Base-by-base conservation (phyloP, 129 eudicot species). In the Ambrosia trifida region DNA sequence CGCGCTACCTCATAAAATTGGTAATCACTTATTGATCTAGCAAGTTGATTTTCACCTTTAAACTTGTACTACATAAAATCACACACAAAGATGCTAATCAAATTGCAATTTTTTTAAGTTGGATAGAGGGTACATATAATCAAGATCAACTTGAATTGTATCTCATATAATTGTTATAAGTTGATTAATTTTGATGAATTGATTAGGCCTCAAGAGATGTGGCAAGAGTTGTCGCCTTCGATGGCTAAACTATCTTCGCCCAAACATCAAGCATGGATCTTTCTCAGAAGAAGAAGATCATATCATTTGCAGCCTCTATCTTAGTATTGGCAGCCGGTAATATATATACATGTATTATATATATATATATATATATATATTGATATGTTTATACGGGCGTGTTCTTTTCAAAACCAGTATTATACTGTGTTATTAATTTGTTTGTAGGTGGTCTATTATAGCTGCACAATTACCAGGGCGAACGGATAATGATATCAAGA, bases 221-320 rank as follows among this genome's bases (percentile, higher is more conserved):
- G 97, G 97, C 41, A 91, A 91, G 82, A 91, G 97, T 78, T 91
- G 97, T 67, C 81, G 97, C 44, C 96, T 91, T 45, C 75, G 97
- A 63, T 91, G 97, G 97, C 45, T 91, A 75, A 91, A 91, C 68
- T 91, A 91, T 84, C 97, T 91, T 17, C 81, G 97, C 41, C 97
- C 97, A 38, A 91, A 91, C 70, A 84, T 91, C 81, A 91, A 88
- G 71, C 97, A 91, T 72, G 97, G 97, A 68, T 93, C 87, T 7
- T 91, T 91, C 72, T 84, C 97, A 2, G 89, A 88, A 53, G 97
- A 91, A 68, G 97, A 91, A 91, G 97, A 91, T 54, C 85, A 86
- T 83, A 80, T 91, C 58, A 91, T 91, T 56, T 91, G 97, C 84
- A 91, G 76, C 75, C 85, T 91, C 41, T 91, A 84, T 75, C 68